Evolutionary conservation across 2,329 filamentous ascomycete species (phyloP).

Genomic region (Knufia fluminis): DNA sequence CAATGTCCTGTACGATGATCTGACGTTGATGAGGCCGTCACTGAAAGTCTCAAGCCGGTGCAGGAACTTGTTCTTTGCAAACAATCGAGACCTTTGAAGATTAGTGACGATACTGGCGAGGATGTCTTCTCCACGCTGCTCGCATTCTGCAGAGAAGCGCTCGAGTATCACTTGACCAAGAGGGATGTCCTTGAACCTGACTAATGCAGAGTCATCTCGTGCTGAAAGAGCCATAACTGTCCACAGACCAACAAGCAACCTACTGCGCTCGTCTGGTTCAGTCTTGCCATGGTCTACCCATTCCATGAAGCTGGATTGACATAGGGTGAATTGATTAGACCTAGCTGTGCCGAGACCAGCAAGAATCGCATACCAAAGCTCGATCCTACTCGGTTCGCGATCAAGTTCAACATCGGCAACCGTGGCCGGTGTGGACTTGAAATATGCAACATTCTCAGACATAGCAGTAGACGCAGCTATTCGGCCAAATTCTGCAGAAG

Average conservation of each 20-base stretch:
- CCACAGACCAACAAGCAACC: background rate
- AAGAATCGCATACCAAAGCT: conserved; percentile 7
- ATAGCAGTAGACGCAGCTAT: background rate
- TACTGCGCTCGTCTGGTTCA: background rate
- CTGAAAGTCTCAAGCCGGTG: background rate
- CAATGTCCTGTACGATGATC: background rate
- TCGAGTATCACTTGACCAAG: background rate
- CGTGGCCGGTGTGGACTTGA: background rate
- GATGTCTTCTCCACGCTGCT: background rate
- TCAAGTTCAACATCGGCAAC: background rate
- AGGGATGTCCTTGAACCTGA: background rate
- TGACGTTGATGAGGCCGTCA: conserved; percentile 1
- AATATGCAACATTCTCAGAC: background rate
- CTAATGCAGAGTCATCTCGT: background rate
- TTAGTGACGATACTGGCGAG: background rate
- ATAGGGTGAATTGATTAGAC: background rate
- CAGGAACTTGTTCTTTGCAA: conserved; percentile 2
- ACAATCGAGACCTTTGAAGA: background rate
- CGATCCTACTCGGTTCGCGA: background rate
- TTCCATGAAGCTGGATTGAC: background rate
- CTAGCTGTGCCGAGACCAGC: background rate
- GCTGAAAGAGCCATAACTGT: conserved; percentile 1
- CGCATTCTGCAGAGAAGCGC: background rate
- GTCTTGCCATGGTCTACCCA: background rate
- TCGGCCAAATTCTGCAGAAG: background rate